phyloP scores from a whole-genome alignment of 2,329 filamentous ascomycete species.

The Phaeosphaeriaceae sp. region DNA sequence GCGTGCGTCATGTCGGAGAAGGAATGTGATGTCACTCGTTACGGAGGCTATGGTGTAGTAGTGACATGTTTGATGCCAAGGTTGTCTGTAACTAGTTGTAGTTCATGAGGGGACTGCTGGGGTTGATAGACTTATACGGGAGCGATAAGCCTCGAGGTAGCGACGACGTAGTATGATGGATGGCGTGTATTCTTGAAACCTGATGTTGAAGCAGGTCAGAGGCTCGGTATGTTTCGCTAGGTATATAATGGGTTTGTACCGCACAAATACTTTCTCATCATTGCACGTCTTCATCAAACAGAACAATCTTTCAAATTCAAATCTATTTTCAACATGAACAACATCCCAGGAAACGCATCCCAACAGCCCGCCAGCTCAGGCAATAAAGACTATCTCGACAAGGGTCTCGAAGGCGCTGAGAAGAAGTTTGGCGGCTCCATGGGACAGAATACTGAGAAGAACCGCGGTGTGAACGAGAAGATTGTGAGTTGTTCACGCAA shows the following conservation, averaged over 20 bases:
- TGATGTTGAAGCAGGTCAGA: neutral
- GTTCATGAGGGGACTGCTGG: neutral
- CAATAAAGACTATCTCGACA: constrained; percentile 22
- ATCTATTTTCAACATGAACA: neutral
- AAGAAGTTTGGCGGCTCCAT: constrained; percentile 54
- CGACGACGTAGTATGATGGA: neutral
- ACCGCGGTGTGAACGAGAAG: constrained; percentile 48
- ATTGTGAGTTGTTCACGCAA: constrained; percentile 33
- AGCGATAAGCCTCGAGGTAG: too few species aligned
- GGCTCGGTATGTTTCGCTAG: neutral
- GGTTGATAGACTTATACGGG: neutral
- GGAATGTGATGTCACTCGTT: neutral
- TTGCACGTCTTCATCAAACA: too few species aligned
- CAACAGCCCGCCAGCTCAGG: neutral
- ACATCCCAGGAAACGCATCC: neutral
- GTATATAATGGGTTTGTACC: neutral
- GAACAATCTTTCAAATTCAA: too few species aligned
- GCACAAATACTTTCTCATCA: too few species aligned
- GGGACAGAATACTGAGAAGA: constrained; percentile 47
- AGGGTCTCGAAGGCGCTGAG: constrained; percentile 29
- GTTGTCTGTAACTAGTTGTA: neutral
- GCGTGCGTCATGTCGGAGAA: neutral
- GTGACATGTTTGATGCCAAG: neutral
- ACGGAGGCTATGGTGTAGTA: neutral
- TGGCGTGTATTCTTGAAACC: neutral